A percentile compares a stretch with the other conserved stretches of the same genome.
Conservation (phyloP, 2,329 filamentous ascomycete species). For the Karstenula rhodostoma region DNA sequence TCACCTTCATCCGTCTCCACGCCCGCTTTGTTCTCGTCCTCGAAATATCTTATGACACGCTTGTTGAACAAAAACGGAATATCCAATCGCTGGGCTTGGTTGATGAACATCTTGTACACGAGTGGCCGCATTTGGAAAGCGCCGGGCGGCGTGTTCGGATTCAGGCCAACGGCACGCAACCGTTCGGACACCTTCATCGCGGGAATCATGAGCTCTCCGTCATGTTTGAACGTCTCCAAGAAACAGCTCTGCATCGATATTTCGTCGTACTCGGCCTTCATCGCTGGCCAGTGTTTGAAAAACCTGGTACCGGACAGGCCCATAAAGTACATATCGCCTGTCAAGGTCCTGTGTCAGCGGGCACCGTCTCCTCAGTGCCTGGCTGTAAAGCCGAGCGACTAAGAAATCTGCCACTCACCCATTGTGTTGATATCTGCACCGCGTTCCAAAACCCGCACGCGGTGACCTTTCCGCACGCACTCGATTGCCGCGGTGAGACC, state of each 20-base stretch:
- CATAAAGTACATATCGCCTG: slow-evolving; percentile 65
- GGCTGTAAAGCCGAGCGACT: not conserved
- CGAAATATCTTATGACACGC: slow-evolving; percentile 15
- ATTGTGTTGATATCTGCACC: slow-evolving; percentile 32
- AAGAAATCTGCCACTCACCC: slow-evolving; percentile 4
- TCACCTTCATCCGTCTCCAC: slow-evolving; percentile 10
- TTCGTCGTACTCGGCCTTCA: slow-evolving; percentile 42
- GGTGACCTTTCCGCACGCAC: slow-evolving; percentile 37
- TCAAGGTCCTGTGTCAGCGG: not conserved
- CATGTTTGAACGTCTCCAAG: slow-evolving; percentile 60
- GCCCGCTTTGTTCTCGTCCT: slow-evolving; percentile 7
- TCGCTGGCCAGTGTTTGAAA: slow-evolving; percentile 60
- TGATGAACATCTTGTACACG: slow-evolving; percentile 12
- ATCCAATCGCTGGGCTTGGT: slow-evolving; percentile 6
- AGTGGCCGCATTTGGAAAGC: slow-evolving; percentile 14
- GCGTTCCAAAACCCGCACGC: slow-evolving; percentile 40
- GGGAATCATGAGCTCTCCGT: slow-evolving; percentile 49
- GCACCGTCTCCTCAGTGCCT: no score
- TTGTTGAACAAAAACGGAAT: slow-evolving; percentile 11
- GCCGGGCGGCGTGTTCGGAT: slow-evolving; percentile 10
- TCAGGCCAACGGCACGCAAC: slow-evolving; percentile 7
- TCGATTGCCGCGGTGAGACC: slow-evolving; percentile 35
- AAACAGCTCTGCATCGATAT: slow-evolving; percentile 60
- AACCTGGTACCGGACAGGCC: slow-evolving; percentile 59
- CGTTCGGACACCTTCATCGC: slow-evolving; percentile 9